A percentile compares a stretch with the other conserved stretches of the same genome.
phyloP scores from a whole-genome alignment of 2,329 filamentous ascomycete genomes.

The Corinectria fuckeliana region DNA sequence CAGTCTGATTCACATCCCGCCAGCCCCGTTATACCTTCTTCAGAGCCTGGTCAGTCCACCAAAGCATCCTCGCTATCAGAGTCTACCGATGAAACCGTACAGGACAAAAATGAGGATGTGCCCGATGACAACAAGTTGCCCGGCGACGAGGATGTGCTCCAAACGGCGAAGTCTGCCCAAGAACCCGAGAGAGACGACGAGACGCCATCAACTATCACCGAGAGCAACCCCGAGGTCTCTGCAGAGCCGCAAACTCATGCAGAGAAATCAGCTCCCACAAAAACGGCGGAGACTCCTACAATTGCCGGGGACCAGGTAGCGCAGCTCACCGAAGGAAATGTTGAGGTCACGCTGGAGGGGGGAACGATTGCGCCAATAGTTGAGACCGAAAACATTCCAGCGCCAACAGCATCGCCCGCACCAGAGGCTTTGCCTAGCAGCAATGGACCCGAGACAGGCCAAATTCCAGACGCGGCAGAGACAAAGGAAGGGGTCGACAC shows the following conservation, averaged over 20 bases:
- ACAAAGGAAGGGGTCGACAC: conserved; percentile 15
- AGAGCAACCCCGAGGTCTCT: conserved; percentile 8
- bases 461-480: conserved; percentile 25
- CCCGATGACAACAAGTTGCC: conserved; percentile 27
- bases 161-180: neutral
- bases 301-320: neutral
- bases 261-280: conserved; percentile 8
- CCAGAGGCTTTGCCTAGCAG: conserved; percentile 13
- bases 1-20: conserved; percentile 63
- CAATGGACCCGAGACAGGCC: conserved; percentile 23
- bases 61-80: conserved; percentile 70
- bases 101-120: conserved; percentile 41
- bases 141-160: conserved; percentile 8
- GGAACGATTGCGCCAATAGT: conserved; percentile 24
- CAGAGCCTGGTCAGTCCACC: conserved; percentile 65
- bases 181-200: neutral
- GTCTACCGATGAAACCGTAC: conserved; percentile 65
- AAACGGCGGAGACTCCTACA: neutral
- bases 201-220: conserved; percentile 20
- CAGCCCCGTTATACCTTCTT: conserved; percentile 60
- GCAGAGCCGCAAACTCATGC: neutral
- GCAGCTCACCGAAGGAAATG: neutral
- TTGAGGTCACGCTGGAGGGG: conserved; percentile 8
- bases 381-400: conserved; percentile 30
- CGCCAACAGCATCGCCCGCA: conserved; percentile 9